Percentiles rank a stretch among this genome's conserved stretches.
Conservation (phyloP, 208 protist species). For the Herpetomonas tarakana region DNA sequence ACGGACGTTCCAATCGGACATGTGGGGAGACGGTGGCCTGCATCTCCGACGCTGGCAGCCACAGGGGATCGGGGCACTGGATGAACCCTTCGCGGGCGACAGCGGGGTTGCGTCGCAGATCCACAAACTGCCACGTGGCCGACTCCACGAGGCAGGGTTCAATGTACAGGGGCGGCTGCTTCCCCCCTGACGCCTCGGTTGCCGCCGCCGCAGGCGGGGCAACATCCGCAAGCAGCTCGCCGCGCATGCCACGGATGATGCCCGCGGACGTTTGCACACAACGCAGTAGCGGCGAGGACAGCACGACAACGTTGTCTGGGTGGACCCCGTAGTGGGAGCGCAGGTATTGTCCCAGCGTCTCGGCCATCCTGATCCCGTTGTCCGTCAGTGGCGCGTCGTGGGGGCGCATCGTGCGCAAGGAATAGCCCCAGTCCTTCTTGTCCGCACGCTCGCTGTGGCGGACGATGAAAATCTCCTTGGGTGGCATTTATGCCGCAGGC, state of each 20-base stretch:
- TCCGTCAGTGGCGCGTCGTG: conserved; percentile 66
- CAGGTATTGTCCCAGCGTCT: conserved; percentile 36
- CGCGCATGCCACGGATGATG: conserved; percentile 25
- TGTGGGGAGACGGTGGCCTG: conserved; percentile 24
- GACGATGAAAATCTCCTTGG: conserved; percentile 29
- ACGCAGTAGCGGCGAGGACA: conserved; percentile 44
- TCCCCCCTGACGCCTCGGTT: background rate
- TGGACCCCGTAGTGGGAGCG: conserved; percentile 15
- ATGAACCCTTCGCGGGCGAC: conserved; percentile 20
- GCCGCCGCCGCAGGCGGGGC: conserved; percentile 10
- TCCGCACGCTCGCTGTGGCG: conserved; percentile 62
- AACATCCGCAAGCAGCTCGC: background rate
- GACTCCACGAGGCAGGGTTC: conserved; percentile 46
- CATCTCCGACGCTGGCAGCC: conserved; percentile 22
- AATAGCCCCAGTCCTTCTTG: conserved; percentile 34
- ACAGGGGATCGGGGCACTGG: conserved; percentile 30
- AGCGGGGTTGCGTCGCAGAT: conserved; percentile 35
- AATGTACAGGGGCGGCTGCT: conserved; percentile 22
- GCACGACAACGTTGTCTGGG: conserved; percentile 19
- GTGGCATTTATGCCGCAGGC: conserved; percentile 33
- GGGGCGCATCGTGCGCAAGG: conserved; percentile 24
- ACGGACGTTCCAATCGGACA: conserved; percentile 28
- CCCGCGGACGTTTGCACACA: conserved; percentile 52
- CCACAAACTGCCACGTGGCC: conserved; percentile 34
- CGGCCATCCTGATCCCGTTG: conserved; percentile 40